phyloP scores from a whole-genome alignment of 768 basidiomycete genomes.

The Leccinum rimulosum region DNA sequence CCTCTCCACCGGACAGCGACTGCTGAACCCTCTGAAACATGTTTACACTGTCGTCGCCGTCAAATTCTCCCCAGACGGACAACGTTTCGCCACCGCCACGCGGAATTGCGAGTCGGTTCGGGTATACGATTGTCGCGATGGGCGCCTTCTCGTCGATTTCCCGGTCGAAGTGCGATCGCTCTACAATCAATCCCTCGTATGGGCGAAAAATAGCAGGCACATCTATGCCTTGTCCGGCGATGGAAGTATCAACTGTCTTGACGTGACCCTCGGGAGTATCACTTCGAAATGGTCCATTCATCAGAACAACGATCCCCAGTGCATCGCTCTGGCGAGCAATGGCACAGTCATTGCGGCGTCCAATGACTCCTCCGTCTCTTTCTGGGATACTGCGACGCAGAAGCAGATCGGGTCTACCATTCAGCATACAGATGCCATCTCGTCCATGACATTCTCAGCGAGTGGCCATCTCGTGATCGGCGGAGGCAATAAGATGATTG shows the following conservation, averaged over 20 bases:
- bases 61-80: constrained; percentile 13
- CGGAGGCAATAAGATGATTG: background rate
- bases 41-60: background rate
- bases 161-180: background rate
- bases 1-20: background rate
- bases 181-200: background rate
- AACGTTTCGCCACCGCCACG: background rate
- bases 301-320: background rate
- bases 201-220: background rate
- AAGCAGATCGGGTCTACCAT: background rate
- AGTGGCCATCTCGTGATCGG: background rate
- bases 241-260: background rate
- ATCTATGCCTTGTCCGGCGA: background rate
- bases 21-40: background rate
- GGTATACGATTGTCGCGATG: background rate
- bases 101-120: background rate
- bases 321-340: background rate
- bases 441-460: background rate
- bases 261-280: background rate
- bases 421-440: background rate
- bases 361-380: background rate
- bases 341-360: background rate
- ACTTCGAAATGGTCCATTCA: background rate
- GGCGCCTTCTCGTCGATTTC: background rate
- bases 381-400: background rate